Percentiles rank a stretch among this genome's conserved stretches.
Evolutionary conservation across 148 eudicot genomes (phyloP).

Genomic region (Nyssa sinensis): DNA sequence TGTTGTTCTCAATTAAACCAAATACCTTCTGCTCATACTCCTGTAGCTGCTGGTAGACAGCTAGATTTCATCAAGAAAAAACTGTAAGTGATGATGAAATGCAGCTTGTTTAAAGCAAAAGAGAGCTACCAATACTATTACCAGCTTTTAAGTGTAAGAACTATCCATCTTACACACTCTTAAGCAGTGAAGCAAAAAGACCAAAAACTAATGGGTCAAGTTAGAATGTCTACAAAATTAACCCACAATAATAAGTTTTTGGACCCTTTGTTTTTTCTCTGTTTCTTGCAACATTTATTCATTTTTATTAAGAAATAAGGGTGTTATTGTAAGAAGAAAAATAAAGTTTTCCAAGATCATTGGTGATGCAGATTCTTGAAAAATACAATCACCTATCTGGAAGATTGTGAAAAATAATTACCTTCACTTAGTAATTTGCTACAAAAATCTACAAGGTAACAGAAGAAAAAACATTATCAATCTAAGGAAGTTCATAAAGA

Average conservation of each 20-base stretch:
- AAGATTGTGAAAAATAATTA: no score
- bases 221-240: no score
- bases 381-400: background rate
- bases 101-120: no score
- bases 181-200: no score
- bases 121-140: background rate
- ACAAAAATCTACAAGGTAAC: background rate
- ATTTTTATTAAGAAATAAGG: no score
- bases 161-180: background rate
- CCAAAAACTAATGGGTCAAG: no score
- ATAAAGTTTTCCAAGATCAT: background rate
- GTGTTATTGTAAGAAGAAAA: no score
- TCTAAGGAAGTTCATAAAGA: background rate
- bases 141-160: background rate
- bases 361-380: background rate
- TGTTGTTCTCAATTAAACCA: conserved; percentile 34
- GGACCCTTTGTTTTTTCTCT: no score
- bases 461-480: no score
- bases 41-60: conserved; percentile 53
- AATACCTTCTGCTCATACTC: conserved; percentile 60
- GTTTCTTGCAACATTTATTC: no score
- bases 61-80: conserved; percentile 31
- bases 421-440: background rate
- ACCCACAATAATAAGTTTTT: no score
- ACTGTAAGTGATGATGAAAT: conserved; percentile 10